Percentiles rank a stretch among this genome's conserved stretches.
Evolutionary conservation across 305 asterid genomes (phyloP).

Genomic region (Solanum hybrid): DNA sequence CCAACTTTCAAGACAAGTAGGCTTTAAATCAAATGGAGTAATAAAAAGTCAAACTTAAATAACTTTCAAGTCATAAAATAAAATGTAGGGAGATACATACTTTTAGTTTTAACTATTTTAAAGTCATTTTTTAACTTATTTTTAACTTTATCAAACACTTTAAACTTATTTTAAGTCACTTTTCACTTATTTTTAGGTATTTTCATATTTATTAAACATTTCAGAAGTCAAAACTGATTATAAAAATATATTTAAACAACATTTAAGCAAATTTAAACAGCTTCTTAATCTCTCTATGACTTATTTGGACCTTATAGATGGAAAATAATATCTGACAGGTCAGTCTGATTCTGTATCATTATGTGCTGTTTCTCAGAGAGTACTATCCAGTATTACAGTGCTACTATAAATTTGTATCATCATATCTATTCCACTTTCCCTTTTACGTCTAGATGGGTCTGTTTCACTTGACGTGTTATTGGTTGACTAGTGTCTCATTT

Average conservation of each 20-base stretch:
- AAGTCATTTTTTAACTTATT: no score
- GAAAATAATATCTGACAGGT: conserved; percentile 10
- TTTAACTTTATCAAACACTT: no score
- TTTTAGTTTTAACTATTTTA: no score
- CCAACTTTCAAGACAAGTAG: no score
- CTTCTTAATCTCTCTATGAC: conserved; percentile 9
- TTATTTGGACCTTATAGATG: conserved; percentile 27
- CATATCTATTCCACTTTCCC: conserved; percentile 8
- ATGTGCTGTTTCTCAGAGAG: neutral
- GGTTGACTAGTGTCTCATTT: neutral
- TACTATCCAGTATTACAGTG: neutral
- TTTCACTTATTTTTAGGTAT: no score
- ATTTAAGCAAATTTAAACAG: neutral
- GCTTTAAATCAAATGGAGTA: no score
- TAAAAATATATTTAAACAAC: neutral
- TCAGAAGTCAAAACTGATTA: no score
- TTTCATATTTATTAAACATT: no score
- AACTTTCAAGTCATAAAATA: no score
- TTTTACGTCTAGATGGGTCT: neutral
- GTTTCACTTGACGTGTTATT: neutral
- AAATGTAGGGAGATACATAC: no score
- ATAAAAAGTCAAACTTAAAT: no score
- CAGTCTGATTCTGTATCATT: conserved; percentile 12
- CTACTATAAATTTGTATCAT: neutral
- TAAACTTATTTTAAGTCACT: no score